Conservation (phyloP, 2,329 filamentous ascomycete genomes). For the Claviceps purpurea region DNA sequence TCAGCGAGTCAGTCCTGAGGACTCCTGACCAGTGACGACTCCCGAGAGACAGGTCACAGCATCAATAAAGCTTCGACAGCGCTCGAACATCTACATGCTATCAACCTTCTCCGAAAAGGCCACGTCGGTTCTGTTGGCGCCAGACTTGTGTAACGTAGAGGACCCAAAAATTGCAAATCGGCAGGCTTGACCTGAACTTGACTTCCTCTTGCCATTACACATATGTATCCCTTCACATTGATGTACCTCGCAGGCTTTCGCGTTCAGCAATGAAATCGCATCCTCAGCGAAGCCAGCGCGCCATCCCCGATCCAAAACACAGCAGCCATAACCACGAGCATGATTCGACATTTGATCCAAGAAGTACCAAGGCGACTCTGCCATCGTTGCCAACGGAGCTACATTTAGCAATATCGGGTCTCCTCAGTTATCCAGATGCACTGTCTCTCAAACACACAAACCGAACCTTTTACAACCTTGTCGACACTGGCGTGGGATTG, state of each 20-base stretch:
- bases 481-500: constrained; percentile 50
- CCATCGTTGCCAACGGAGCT: constrained; percentile 47
- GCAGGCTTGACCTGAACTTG: too few relatives aligned
- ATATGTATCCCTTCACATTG: too few relatives aligned
- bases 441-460: constrained; percentile 55
- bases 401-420: constrained; percentile 46
- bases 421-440: constrained; percentile 57
- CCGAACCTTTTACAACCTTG: constrained; percentile 48
- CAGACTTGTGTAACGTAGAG: too few relatives aligned
- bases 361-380: neutral
- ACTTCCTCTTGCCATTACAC: too few relatives aligned
- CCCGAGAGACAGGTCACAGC: too few relatives aligned
- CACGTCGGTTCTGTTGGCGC: too few relatives aligned
- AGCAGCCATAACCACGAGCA: neutral
- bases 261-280: neutral
- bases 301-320: neutral
- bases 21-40: too few relatives aligned
- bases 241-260: neutral
- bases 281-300: neutral
- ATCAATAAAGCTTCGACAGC: too few relatives aligned
- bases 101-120: too few relatives aligned
- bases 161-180: too few relatives aligned
- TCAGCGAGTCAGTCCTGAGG: too few relatives aligned
- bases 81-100: too few relatives aligned
- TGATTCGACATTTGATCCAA: neutral